phyloP scores from a whole-genome alignment of 805 yeast species.

The Wickerhamiella azymoides region DNA sequence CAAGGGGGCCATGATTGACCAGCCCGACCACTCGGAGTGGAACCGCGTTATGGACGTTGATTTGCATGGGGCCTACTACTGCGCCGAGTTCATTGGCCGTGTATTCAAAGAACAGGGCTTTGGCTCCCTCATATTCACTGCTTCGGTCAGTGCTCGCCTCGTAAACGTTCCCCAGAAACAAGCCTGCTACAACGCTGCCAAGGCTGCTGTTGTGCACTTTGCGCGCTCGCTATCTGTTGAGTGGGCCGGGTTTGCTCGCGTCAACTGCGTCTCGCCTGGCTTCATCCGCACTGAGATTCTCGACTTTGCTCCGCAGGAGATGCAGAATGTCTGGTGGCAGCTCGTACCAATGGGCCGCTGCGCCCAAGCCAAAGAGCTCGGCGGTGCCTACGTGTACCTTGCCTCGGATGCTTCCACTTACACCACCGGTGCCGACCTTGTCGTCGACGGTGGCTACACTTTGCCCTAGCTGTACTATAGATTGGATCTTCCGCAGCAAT shows the following conservation, averaged over 20 bases:
- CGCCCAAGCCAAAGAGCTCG: constrained; percentile 57
- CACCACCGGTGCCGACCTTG: constrained; percentile 65
- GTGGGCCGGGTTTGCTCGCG: constrained; percentile 77
- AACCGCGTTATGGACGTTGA: constrained; percentile 59
- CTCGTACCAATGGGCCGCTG: constrained; percentile 44
- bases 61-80: constrained; percentile 66
- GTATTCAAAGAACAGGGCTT: constrained; percentile 60
- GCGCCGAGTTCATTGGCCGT: constrained; percentile 62
- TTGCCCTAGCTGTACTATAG: constrained; percentile 26
- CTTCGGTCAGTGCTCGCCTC: constrained; percentile 80
- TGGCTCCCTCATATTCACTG: constrained; percentile 74
- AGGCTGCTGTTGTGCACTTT: constrained; percentile 70
- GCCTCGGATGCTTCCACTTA: constrained; percentile 73
- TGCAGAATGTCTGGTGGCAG: constrained; percentile 35
- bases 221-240: constrained; percentile 71
- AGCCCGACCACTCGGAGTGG: constrained; percentile 48
- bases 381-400: constrained; percentile 66
- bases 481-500: too few relatives aligned
- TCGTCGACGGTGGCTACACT: constrained; percentile 69
- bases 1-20: constrained; percentile 41
- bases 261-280: constrained; percentile 71
- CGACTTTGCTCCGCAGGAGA: constrained; percentile 32
- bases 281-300: constrained; percentile 63
- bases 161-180: constrained; percentile 81
- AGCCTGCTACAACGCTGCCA: constrained; percentile 72